phyloP scores from a whole-genome alignment of 1,139 yeast species.

The Scheffersomyces segobiensis region DNA sequence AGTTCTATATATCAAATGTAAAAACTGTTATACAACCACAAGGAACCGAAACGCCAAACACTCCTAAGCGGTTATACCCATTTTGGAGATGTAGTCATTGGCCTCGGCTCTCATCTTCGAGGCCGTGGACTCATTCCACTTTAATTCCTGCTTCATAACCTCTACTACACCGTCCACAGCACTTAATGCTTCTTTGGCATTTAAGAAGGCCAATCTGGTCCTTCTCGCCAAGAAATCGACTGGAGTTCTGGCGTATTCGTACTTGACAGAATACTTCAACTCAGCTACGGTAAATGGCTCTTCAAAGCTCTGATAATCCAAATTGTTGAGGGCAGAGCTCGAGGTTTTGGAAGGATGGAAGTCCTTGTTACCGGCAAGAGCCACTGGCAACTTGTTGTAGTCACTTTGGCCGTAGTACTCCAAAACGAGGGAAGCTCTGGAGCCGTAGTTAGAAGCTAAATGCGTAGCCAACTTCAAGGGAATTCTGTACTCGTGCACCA shows the following conservation, averaged over 20 bases:
- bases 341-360: conserved; percentile 35
- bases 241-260: conserved; percentile 88
- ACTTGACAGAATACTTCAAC: conserved; percentile 73
- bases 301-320: conserved; percentile 56
- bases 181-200: conserved; percentile 78
- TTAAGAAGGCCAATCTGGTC: conserved; percentile 89
- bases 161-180: conserved; percentile 87
- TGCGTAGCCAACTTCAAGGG: conserved; percentile 80
- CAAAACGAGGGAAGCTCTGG: conserved; percentile 80
- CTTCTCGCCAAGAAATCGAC: conserved; percentile 91
- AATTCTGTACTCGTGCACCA: conserved; percentile 76
- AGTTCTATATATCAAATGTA: neutral
- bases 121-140: conserved; percentile 69
- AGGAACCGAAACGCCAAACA: neutral
- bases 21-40: neutral
- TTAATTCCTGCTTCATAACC: conserved; percentile 75
- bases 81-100: conserved; percentile 57
- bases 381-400: conserved; percentile 60
- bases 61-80: conserved; percentile 37
- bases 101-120: conserved; percentile 56
- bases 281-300: conserved; percentile 95
- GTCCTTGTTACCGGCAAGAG: conserved; percentile 49
- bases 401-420: conserved; percentile 58
- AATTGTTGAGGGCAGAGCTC: conserved; percentile 34
- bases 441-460: conserved; percentile 84